Evolutionary conservation across 345 rosid genomes (phyloP).

Genomic region (Melastoma malabathricum): DNA sequence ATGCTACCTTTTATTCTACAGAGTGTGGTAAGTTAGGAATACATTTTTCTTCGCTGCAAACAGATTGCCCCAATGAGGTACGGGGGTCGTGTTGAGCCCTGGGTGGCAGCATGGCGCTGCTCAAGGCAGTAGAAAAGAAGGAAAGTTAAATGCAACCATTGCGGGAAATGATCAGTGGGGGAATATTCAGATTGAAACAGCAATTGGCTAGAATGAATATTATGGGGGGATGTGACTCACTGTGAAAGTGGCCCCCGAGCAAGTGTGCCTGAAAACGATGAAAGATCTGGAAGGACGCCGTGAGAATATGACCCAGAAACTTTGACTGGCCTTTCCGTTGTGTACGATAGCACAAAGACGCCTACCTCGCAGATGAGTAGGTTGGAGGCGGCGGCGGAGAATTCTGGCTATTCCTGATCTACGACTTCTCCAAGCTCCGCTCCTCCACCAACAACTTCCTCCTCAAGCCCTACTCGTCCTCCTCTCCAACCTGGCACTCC

Average conservation of each 20-base stretch:
- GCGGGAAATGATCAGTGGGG: conserved; percentile 28
- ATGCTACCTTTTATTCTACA: no score
- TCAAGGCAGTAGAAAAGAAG: conserved; percentile 25
- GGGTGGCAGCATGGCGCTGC: conserved; percentile 37
- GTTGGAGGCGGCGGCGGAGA: no score
- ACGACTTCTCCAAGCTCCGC: conserved; percentile 68
- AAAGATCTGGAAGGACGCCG: conserved; percentile 23
- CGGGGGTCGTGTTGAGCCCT: conserved; percentile 19
- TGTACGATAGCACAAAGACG: conserved; percentile 12
- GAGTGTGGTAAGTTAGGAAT: not conserved
- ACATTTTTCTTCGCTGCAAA: conserved; percentile 3
- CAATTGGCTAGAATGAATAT: conserved; percentile 28
- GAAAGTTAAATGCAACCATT: conserved; percentile 29
- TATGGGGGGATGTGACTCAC: conserved; percentile 28
- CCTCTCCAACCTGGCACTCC: conserved; percentile 66
- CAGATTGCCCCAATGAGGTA: conserved; percentile 21
- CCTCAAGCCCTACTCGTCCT: conserved; percentile 43
- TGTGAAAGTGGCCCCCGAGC: conserved; percentile 25
- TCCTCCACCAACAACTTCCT: conserved; percentile 87
- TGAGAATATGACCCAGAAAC: conserved; percentile 15
- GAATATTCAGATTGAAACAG: conserved; percentile 23
- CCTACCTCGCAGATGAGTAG: conserved; percentile 19
- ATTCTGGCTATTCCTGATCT: conserved; percentile 58
- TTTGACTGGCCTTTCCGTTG: conserved; percentile 11
- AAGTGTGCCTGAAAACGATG: conserved; percentile 25